These are phyloP conservation scores for Fusarium floridanum DNA, from an alignment of 2,329 filamentous ascomycete species.

Conservation along the genomic window DNA sequence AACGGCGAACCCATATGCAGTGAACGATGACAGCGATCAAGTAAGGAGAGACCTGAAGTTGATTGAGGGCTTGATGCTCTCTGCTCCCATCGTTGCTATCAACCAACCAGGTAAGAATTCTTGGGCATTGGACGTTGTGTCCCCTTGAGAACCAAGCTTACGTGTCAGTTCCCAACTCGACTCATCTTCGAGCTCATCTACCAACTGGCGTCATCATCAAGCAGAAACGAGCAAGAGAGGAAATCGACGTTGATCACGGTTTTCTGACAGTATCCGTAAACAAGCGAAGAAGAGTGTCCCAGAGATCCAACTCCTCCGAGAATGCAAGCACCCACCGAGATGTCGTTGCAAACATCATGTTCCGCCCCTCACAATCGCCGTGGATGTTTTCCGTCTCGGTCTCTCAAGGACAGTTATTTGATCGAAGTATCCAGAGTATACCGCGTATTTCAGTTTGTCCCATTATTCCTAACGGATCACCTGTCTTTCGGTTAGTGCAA, in stretches of 20 bases:
- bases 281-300: conserved; percentile 14
- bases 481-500: conserved; percentile 4
- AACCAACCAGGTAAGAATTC: conserved; percentile 5
- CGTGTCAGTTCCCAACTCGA: background rate
- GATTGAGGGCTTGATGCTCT: conserved; percentile 18
- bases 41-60: conserved; percentile 8
- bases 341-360: conserved; percentile 21
- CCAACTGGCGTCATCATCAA: conserved; percentile 16
- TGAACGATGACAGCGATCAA: background rate
- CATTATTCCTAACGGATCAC: conserved; percentile 17
- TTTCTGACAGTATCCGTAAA: conserved; percentile 20
- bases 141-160: background rate
- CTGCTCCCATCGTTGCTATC: conserved; percentile 12
- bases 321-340: background rate
- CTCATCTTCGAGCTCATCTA: conserved; percentile 1
- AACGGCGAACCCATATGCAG: accelerated
- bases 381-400: conserved; percentile 25
- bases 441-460: conserved; percentile 25
- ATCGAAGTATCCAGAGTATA: conserved; percentile 29
- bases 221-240: conserved; percentile 28
- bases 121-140: too few species aligned
- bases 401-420: conserved; percentile 30
- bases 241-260: conserved; percentile 14
- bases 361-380: background rate
- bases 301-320: background rate